phyloP scores from a whole-genome alignment of 2,329 filamentous ascomycete genomes.

The Colletotrichum sp. region DNA sequence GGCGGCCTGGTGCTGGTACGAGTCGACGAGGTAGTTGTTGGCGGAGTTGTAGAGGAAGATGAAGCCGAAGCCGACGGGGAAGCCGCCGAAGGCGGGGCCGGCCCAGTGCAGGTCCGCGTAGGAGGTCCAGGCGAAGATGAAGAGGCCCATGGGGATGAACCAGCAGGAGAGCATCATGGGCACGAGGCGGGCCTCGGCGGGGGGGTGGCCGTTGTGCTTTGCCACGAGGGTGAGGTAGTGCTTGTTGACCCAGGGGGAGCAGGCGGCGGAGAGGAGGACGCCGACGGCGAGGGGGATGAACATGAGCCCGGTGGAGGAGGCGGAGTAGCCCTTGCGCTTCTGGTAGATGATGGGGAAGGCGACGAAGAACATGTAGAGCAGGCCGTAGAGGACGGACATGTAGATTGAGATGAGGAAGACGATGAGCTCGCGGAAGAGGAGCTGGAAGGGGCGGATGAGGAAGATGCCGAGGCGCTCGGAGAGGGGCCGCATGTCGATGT shows the following conservation, averaged over 20 bases:
- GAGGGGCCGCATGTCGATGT: conserved; percentile 75
- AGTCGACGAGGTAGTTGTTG: conserved; percentile 74
- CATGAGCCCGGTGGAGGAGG: conserved; percentile 80
- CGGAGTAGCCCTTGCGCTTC: conserved; percentile 77
- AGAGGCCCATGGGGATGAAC: conserved; percentile 66
- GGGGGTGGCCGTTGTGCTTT: conserved; percentile 73
- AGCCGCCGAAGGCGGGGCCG: conserved; percentile 74
- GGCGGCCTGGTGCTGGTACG: conserved; percentile 74
- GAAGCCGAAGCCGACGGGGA: conserved; percentile 79
- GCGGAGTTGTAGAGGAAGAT: conserved; percentile 84
- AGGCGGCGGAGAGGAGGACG: conserved; percentile 69
- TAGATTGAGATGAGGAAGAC: conserved; percentile 84
- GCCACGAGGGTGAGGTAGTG: conserved; percentile 73
- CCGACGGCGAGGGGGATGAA: conserved; percentile 85
- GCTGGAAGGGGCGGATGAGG: conserved; percentile 81
- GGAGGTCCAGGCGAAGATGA: conserved; percentile 67
- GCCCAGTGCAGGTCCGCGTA: conserved; percentile 71
- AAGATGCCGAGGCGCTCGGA: conserved; percentile 74
- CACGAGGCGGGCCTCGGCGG: conserved; percentile 78
- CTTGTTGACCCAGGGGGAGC: conserved; percentile 77
- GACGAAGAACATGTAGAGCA: conserved; percentile 80
- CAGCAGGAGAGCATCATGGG: conserved; percentile 83
- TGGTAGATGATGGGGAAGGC: conserved; percentile 76
- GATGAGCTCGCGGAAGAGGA: conserved; percentile 84
- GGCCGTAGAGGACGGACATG: conserved; percentile 81